Evolutionary conservation across 2,329 filamentous ascomycete genomes (phyloP), one percentile per base, ranked within the genome.

Genomic region (Arthrobotrys sphaeroides): DNA sequence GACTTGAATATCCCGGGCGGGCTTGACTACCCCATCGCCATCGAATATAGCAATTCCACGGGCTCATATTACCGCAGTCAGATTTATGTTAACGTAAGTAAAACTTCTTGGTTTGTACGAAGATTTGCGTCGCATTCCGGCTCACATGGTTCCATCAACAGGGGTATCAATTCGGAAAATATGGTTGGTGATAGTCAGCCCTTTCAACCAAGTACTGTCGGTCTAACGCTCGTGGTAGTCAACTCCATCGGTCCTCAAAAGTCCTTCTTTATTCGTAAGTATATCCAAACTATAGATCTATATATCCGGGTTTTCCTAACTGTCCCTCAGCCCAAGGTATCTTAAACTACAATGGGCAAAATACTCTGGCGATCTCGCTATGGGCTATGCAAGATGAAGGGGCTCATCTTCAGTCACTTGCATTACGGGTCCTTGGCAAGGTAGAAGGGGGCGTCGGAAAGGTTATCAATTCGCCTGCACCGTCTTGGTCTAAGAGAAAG

Each of bases 131-230:
- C n/a, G n/a, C n/a, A n/a, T n/a, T n/a, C n/a, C n/a, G n/a, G n/a
- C n/a, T n/a, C n/a, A n/a, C n/a, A n/a, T n/a, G n/a, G n/a, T n/a
- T n/a, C n/a, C n/a, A n/a, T n/a, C n/a, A n/a, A n/a, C n/a, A 74
- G 70, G 91, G 91, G 0, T 93, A 89, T 81, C 90, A 93, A 81
- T 93, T 89, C 77, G 88, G 87, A 2, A 89, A 89, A 80, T 90
- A 87, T 76, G 73, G 72, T 85, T 85, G 20, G 53, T 68, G 24
- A n/a, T 26, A 9, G 7, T 13, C 9, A 22, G 42, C 3, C 60
- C 10, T 2, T 16, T 16, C 3, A 36, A 47, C 5, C 13, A 1
- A 18, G 10, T 20, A 45, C 26, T 6, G 7, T 2, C 12, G 16
- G 7, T 20, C 60, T 66, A 38, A 73, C 16, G 13, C 31, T n/a